Evolutionary conservation across 305 asterid species (phyloP), one percentile per base, ranked within the genome.

Genomic region (Fraxinus dipetala): DNA sequence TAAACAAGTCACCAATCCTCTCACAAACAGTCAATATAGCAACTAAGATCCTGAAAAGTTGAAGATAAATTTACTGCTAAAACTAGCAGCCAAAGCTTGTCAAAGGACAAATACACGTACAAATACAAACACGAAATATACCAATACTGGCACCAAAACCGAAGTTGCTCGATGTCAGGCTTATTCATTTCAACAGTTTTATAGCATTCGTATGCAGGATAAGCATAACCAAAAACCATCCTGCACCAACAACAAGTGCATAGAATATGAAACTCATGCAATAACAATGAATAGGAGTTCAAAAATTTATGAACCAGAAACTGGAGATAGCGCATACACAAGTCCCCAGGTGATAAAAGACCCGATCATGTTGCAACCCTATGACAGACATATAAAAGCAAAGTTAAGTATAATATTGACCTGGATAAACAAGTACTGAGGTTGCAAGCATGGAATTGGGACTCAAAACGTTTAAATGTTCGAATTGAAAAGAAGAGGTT

Each of bases 71-170:
- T 70, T 72, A 80, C 36, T 56, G 35, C 6, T 75, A 22, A 76
- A 35, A 40, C 80, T 4, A 38, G 72, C 8, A 20, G 56, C n/a
- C 7, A 56, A 36, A 31, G 24, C 36, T 13, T 30, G 3, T 38
- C 35, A 35, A 26, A 76, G 36, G 26, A 10, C 18, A 5, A 75
- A 77, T 38, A 0, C 35, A 30, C 22, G 72, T 51, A 0, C 36
- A 22, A 30, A 72, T 70, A 34, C 38, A 34, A 34, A 34, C 38
- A 26, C 4, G 73, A 18, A 74, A 59, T 72, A 24, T 89, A 90
- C 91, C 92, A 89, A 72, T 90, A 90, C n/a, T 90, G 87, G 72
- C 92, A 89, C 90, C 89, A 86, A 81, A 87, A 83, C 13, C 86
- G 87, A 84, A 90, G 93, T 87, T 87, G 89, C 76, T 87, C 88